These are phyloP conservation scores for Suillus bovinus DNA, from an alignment of 768 basidiomycete species.

Conservation along the genomic window DNA sequence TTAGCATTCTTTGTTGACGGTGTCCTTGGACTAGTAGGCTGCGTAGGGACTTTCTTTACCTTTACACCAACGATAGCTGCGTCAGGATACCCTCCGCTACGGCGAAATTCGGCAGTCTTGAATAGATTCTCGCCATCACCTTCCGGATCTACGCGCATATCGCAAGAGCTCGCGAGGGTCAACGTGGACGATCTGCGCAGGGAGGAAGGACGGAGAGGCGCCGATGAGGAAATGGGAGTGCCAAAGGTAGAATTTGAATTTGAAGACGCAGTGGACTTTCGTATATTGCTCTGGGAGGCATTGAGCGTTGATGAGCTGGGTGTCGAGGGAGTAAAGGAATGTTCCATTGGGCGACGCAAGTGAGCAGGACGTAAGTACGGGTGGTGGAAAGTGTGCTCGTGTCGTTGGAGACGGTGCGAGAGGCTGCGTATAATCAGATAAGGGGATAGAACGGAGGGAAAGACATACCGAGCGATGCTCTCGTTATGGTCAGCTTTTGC, in stretches of 20 bases:
- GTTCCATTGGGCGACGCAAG: not conserved
- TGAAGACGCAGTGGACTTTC: constrained; percentile 29
- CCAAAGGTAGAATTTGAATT: constrained; percentile 24
- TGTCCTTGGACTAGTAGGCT: too few relatives aligned
- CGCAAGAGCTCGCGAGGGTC: constrained; percentile 24
- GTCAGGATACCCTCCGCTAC: constrained; percentile 14
- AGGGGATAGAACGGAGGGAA: too few relatives aligned
- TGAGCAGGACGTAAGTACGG: not conserved
- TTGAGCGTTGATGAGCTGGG: not conserved
- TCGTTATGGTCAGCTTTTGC: constrained; percentile 35
- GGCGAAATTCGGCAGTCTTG: constrained; percentile 2
- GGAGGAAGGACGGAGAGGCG: constrained; percentile 40
- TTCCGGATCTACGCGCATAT: constrained; percentile 10
- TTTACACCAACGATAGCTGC: constrained; percentile 23
- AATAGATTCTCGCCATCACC: constrained; percentile 4
- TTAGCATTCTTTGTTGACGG: too few relatives aligned
- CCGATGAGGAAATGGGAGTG: constrained; percentile 38
- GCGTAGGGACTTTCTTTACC: constrained; percentile 46
- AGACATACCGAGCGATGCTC: too few relatives aligned
- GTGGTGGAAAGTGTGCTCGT: not conserved
- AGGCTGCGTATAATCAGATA: not conserved
- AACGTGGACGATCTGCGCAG: constrained; percentile 22
- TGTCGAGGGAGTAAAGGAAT: not conserved
- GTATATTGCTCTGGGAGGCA: constrained; percentile 10
- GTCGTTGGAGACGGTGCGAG: not conserved